Evolutionary conservation across 1,284 basidiomycete genomes (phyloP), one percentile per base, ranked within the genome.

Genomic region (Apiotrichum gracile): DNA sequence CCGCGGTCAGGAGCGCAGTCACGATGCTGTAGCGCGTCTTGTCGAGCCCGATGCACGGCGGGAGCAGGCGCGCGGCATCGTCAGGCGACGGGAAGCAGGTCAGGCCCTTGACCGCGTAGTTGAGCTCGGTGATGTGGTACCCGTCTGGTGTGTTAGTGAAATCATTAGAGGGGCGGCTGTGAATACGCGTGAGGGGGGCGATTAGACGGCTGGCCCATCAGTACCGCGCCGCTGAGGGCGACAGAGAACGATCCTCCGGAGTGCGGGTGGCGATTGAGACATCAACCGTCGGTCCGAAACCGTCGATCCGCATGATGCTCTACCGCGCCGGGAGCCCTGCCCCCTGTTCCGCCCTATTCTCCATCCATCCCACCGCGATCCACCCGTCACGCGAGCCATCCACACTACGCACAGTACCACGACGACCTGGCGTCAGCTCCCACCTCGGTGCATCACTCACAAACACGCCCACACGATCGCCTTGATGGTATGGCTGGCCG

Each of bases 1-100:
- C 92, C n/a, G 89, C 65, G 1, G 90, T 93, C 72, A 91, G 93
- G 29, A 88, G 76, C 25, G 91, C 80, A 0, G 91, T 96, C 40
- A 92, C 81, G 31, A 85, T 70, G 17, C 87, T 87, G 76, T 93
- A 94, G 0, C 79, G 79, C 26, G 81, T 78, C 54, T 87, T 82
- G 34, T 82, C 80, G 83, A 93, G 87, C 16, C 82, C 81, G 37
- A 92, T 83, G 70, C 90, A 93, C 22, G 65, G 46, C 1, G 72
- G 70, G 5, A 76, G 60, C 29, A 64, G 54, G 22, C 68, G 62
- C 38, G 61, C 63, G 42, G 56, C 44, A 43, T 65, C 60, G 27
- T 67, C 56, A 39, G 49, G 44, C 58, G 60, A 21, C 63, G 75
- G 61, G 16, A 60, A 50, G 57, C 90, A 93, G 9, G 85, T 88